Conservation (phyloP, 1,139 yeast genomes). For the Kurtzmaniella quercitrusa region DNA sequence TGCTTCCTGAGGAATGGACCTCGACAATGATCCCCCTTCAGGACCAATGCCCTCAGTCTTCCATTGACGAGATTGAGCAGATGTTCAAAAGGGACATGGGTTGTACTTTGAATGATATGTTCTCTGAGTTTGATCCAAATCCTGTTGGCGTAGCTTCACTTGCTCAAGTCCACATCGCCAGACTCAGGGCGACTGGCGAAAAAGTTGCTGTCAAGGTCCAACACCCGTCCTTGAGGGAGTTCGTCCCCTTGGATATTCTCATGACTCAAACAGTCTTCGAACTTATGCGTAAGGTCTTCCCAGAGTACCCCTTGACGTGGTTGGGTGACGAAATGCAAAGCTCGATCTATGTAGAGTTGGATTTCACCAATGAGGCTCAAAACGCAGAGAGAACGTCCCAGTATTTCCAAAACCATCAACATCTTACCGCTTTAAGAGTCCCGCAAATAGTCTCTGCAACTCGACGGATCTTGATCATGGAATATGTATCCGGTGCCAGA, state of each 20-base stretch:
- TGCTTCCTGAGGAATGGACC: slow-evolving; percentile 93
- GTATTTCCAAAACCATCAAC: slow-evolving; percentile 56
- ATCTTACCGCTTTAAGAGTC: slow-evolving; percentile 69
- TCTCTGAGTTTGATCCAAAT: slow-evolving; percentile 57
- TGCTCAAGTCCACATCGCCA: slow-evolving; percentile 92
- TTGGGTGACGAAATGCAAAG: slow-evolving; percentile 84
- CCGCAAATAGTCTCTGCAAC: slow-evolving; percentile 70
- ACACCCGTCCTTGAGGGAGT: slow-evolving; percentile 83
- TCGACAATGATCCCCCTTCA: slow-evolving; percentile 90
- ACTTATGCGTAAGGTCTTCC: slow-evolving; percentile 74
- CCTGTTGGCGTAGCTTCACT: slow-evolving; percentile 96
- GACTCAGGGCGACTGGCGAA: slow-evolving; percentile 53
- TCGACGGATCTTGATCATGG: slow-evolving; percentile 80
- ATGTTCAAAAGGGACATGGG: slow-evolving; percentile 72
- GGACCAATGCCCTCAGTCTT: slow-evolving; percentile 82
- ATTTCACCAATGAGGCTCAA: slow-evolving; percentile 80
- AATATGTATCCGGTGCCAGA: slow-evolving; percentile 76
- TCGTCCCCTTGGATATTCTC: slow-evolving; percentile 84
- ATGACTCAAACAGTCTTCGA: slow-evolving; percentile 74
- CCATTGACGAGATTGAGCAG: slow-evolving; percentile 59
- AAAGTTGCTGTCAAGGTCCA: slow-evolving; percentile 92
- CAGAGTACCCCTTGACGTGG: slow-evolving; percentile 93
- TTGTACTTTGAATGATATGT: slow-evolving; percentile 56
- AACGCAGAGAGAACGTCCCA: slow-evolving; percentile 68
- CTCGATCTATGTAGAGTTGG: slow-evolving; percentile 83